Conservation (phyloP, 495 filamentous ascomycete genomes). For the Aspergillus nanangensis region DNA sequence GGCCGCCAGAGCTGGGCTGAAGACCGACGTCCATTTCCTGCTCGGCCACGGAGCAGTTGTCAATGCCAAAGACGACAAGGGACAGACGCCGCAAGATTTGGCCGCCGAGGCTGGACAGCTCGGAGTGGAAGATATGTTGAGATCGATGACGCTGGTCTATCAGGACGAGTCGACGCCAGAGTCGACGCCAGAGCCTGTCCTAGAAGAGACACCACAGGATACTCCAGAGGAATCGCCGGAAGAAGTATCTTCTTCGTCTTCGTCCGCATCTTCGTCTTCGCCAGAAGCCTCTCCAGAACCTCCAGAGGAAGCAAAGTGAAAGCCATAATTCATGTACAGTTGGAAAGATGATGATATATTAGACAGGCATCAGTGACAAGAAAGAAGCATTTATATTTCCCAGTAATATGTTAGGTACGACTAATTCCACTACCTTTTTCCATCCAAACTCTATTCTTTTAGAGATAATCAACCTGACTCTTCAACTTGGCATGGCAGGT, state of each 20-base stretch:
- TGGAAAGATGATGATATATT: no score
- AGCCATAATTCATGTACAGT: no score
- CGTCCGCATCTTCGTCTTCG: no score
- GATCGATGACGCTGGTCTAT: not conserved
- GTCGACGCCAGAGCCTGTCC: not conserved
- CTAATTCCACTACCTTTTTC: no score
- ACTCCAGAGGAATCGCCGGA: not conserved
- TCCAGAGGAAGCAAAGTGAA: no score
- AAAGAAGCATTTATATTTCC: no score
- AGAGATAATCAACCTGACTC: not conserved
- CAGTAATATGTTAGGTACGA: no score
- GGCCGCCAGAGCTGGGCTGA: slow-evolving; percentile 21
- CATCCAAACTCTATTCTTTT: no score
- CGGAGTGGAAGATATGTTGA: not conserved
- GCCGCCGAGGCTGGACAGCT: slow-evolving; percentile 10
- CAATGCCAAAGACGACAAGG: slow-evolving; percentile 15
- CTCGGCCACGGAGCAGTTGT: slow-evolving; percentile 17
- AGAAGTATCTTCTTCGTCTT: no score
- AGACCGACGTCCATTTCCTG: slow-evolving; percentile 20
- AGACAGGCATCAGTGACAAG: no score
- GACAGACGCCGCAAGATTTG: slow-evolving; percentile 11
- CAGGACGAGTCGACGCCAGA: no score
- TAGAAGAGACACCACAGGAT: not conserved
- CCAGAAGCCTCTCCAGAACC: no score
- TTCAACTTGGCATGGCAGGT: not conserved